Evolutionary conservation across 352 stramenopile species (phyloP).

Genomic region (Globisporangium alternatum): DNA sequence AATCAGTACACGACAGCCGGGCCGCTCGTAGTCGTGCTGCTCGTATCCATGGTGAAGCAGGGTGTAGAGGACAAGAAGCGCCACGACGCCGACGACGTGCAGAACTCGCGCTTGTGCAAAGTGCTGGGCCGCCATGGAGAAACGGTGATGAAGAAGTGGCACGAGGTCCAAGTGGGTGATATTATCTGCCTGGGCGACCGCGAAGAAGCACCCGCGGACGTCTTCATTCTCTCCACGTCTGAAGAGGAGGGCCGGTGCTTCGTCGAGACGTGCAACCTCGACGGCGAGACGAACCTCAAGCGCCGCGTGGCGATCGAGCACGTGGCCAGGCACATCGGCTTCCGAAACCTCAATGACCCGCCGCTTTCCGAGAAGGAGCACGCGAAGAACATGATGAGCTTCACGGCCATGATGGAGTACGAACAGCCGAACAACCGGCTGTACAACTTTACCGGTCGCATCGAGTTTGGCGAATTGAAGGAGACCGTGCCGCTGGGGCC

Average conservation of each 20-base stretch:
- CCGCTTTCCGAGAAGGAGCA: conserved; percentile 32
- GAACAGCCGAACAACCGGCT: conserved; percentile 78
- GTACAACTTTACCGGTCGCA: conserved; percentile 66
- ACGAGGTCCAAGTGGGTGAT: conserved; percentile 72
- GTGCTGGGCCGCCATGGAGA: conserved; percentile 39
- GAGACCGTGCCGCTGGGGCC: conserved; percentile 47
- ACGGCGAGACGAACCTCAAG: conserved; percentile 96
- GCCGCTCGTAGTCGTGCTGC: conserved; percentile 66
- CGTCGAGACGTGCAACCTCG: conserved; percentile 92
- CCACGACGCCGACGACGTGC: conserved; percentile 57
- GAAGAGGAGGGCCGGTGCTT: conserved; percentile 84
- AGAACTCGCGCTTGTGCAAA: conserved; percentile 59
- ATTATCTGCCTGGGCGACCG: conserved; percentile 48
- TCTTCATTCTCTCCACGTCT: conserved; percentile 68
- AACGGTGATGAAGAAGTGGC: conserved; percentile 59
- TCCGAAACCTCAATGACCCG: conserved; percentile 55
- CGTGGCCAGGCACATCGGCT: conserved; percentile 54
- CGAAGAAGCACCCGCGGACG: conserved; percentile 61
- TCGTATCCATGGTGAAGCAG: conserved; percentile 82
- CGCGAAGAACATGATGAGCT: conserved; percentile 35
- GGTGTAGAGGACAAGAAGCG: conserved; percentile 76
- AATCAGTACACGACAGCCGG: conserved; percentile 78
- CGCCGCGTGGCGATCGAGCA: conserved; percentile 49
- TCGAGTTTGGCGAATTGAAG: conserved; percentile 30
- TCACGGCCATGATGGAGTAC: conserved; percentile 51